Conservation (phyloP, 176 grass and related monocot species). For the Juncus effusus region DNA sequence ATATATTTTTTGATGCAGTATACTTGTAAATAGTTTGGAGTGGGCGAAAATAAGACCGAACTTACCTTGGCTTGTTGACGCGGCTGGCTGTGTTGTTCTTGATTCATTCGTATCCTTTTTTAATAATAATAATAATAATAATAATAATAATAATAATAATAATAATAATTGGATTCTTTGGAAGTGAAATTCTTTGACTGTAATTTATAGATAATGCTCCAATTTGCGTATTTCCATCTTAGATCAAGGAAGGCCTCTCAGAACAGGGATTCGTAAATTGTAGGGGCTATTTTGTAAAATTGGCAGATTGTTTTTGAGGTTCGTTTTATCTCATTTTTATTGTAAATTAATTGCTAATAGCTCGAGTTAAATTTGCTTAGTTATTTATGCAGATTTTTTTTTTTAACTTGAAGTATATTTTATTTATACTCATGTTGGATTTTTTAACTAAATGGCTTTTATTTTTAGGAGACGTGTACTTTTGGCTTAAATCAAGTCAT, state of each 20-base stretch:
- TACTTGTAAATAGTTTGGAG: slow-evolving; percentile 83
- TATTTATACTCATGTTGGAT: too few relatives aligned
- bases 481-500: too few relatives aligned
- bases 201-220: slow-evolving; percentile 24
- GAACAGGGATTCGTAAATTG: neutral
- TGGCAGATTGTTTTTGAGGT: neutral
- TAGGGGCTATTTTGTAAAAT: neutral
- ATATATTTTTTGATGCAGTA: slow-evolving; percentile 51
- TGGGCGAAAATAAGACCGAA: slow-evolving; percentile 79
- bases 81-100: slow-evolving; percentile 80
- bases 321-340: neutral
- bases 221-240: slow-evolving; percentile 24
- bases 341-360: too few relatives aligned
- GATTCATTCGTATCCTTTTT: slow-evolving; percentile 93
- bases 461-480: too few relatives aligned
- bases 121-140: slow-evolving; percentile 26
- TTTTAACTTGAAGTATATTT: too few relatives aligned
- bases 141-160: neutral
- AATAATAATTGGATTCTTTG: neutral
- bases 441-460: too few relatives aligned
- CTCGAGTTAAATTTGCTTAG: too few relatives aligned
- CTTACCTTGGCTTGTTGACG: slow-evolving; percentile 92
- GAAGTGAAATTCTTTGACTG: slow-evolving; percentile 13
- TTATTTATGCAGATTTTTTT: too few relatives aligned
- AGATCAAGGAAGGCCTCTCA: slow-evolving; percentile 22